Base-by-base conservation (phyloP, 1,139 yeast species). In the Sugiyamaella sp. region DNA sequence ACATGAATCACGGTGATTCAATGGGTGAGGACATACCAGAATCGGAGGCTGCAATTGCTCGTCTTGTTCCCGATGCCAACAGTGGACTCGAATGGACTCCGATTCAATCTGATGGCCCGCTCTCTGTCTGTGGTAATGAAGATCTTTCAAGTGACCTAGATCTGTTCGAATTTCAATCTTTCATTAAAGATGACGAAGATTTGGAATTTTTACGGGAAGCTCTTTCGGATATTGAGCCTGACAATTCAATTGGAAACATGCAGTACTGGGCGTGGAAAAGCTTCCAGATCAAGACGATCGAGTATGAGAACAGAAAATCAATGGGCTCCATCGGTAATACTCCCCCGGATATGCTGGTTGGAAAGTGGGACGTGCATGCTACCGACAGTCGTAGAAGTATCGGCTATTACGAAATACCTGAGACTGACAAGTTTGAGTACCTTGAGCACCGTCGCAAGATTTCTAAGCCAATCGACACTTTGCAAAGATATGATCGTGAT, bases 141-240 rank as follows among this genome's bases (percentile, higher is more conserved):
- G 63, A 64, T 16, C 61, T 70, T 2, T 63, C 66, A 2, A 58
- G 68, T 1, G 65, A 73, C 6, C 66, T 79, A 16, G 46, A 48
- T 9, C 64, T 89, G 44, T 75, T 74, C 14, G 75, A 75, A 9
- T 62, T 89, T 2, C 87, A 85, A 61, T 66, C 71, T 2, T 57
- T 81, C 0, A 71, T 90, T 20, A 81, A 81, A 63, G 97, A 90
- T 65, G 81, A 80, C 1, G 97, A 90, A 67, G 97, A 90, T 69
- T 72, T 84, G 55, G 67, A 66, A 25, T 66, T 85, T 17, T 75
- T 88, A 17, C 73, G 74, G 53, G 74, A 77, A 55, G 73, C 80
- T 0, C 68, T 86, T 22, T 64, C 60, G 12, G 69, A 68, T 1
- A 63, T 69, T 2, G 68, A 66, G 4, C 60, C 71, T 0, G 50